Evolutionary conservation across 768 basidiomycete genomes (phyloP).

Genomic region (Lyophyllum semitale): DNA sequence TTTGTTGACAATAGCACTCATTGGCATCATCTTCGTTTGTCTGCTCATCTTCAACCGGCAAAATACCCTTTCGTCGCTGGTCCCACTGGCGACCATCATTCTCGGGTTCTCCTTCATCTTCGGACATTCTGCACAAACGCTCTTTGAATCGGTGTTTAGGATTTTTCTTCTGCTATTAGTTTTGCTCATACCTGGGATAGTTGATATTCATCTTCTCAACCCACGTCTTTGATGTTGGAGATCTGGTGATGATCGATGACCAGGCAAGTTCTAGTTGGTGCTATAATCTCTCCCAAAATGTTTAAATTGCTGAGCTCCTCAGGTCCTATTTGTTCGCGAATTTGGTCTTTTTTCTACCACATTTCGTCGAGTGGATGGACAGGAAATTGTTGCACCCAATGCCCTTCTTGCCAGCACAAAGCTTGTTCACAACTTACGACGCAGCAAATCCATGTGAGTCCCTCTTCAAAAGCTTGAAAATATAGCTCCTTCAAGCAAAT

Average conservation of each 20-base stretch:
- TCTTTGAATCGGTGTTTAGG: constrained; percentile 71
- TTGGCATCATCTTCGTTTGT: constrained; percentile 66
- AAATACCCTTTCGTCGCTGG: constrained; percentile 69
- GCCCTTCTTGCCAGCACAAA: constrained; percentile 69
- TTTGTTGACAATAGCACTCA: constrained; percentile 55
- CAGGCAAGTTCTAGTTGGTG: constrained; percentile 37
- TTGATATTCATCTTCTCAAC: constrained; percentile 86
- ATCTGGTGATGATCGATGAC: constrained; percentile 80
- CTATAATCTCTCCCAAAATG: neutral
- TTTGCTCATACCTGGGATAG: constrained; percentile 30
- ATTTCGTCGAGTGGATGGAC: constrained; percentile 79
- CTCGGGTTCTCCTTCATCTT: constrained; percentile 87
- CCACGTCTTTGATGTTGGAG: constrained; percentile 84
- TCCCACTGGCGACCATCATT: constrained; percentile 78
- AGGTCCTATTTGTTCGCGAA: constrained; percentile 61
- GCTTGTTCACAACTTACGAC: constrained; percentile 76
- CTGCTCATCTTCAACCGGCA: constrained; percentile 73
- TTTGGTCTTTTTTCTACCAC: constrained; percentile 81
- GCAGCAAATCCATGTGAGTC: constrained; percentile 71
- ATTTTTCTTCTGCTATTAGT: neutral
- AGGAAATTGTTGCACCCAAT: constrained; percentile 80
- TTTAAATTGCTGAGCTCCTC: neutral
- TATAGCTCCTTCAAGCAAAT: neutral
- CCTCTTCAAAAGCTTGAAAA: neutral
- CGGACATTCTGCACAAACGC: constrained; percentile 75